A percentile compares a stretch with the other conserved stretches of the same genome.
Evolutionary conservation across 2,329 filamentous ascomycete species (phyloP).

Genomic region (Verticillium isaacii): DNA sequence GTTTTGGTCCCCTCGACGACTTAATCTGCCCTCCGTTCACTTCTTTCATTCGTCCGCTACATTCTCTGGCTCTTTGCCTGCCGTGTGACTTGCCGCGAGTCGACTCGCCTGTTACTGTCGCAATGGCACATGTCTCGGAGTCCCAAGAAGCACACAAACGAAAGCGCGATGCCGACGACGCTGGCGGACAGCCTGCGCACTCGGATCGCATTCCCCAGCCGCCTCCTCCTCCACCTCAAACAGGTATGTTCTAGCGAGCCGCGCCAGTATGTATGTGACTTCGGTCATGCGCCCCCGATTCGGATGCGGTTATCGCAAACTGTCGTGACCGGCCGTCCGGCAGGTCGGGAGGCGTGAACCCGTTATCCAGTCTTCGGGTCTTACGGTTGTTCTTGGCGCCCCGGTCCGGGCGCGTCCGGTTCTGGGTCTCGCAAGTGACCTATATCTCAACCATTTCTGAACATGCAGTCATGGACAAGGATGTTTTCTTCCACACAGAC

Average conservation of each 20-base stretch:
- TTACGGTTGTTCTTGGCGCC: neutral
- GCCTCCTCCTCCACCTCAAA: slow-evolving; percentile 31
- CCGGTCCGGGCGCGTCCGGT: neutral
- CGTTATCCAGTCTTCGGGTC: neutral
- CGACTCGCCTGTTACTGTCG: neutral
- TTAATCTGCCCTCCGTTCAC: neutral
- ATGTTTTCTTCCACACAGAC: too few species aligned
- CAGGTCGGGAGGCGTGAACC: neutral
- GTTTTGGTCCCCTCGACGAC: neutral
- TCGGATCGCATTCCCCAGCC: slow-evolving; percentile 37
- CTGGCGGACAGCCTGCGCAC: slow-evolving; percentile 29
- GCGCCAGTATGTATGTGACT: neutral
- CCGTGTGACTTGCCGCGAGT: neutral
- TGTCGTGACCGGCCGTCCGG: neutral
- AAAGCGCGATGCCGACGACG: slow-evolving; percentile 43
- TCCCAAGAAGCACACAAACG: slow-evolving; percentile 37
- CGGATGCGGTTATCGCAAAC: neutral
- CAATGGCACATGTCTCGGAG: slow-evolving; percentile 38
- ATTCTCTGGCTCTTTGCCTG: neutral
- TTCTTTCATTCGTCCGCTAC: neutral
- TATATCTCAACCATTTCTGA: neutral
- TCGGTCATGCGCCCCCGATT: neutral
- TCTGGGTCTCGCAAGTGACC: neutral
- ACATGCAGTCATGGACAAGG: neutral
- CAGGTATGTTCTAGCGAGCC: slow-evolving; percentile 33